Conservation (phyloP, 768 basidiomycete species). For the Fistulinella prunicolor region DNA sequence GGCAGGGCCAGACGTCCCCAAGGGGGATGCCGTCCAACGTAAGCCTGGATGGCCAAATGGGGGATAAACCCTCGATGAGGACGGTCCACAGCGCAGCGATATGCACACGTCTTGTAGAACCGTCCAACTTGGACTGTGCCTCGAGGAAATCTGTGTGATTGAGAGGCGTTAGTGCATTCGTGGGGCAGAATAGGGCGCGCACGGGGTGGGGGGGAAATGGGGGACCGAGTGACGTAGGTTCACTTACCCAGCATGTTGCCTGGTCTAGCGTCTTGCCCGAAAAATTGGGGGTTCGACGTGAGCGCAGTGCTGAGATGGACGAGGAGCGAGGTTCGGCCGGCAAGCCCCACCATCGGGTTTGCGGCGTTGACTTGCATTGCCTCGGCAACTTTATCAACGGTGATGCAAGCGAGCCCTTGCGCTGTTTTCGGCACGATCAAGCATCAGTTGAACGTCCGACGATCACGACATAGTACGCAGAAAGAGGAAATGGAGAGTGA, state of each 20-base stretch:
- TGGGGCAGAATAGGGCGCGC: background rate
- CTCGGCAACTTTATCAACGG: conserved; percentile 51
- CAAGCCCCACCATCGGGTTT: conserved; percentile 89
- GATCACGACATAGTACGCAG: background rate
- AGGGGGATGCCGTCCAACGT: conserved; percentile 66
- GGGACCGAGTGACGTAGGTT: background rate
- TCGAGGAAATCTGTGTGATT: conserved; percentile 61
- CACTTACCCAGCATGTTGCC: conserved; percentile 74
- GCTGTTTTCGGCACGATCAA: conserved; percentile 42
- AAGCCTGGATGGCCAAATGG: conserved; percentile 85
- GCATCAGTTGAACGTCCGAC: conserved; percentile 10
- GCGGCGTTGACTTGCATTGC: conserved; percentile 76
- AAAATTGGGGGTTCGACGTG: conserved; percentile 58
- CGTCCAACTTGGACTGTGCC: conserved; percentile 45
- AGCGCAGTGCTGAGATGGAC: conserved; percentile 72
- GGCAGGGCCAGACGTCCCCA: conserved; percentile 94
- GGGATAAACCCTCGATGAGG: conserved; percentile 77
- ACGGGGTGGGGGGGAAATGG: background rate
- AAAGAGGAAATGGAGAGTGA: background rate
- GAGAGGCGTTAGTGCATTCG: background rate
- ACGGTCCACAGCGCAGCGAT: conserved; percentile 77
- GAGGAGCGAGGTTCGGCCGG: conserved; percentile 80
- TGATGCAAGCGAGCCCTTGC: conserved; percentile 63
- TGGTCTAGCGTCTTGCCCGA: conserved; percentile 71
- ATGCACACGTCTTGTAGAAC: conserved; percentile 49